Conservation (phyloP, 2,329 filamentous ascomycete genomes). For the Hymenoscyphus fraxineus region DNA sequence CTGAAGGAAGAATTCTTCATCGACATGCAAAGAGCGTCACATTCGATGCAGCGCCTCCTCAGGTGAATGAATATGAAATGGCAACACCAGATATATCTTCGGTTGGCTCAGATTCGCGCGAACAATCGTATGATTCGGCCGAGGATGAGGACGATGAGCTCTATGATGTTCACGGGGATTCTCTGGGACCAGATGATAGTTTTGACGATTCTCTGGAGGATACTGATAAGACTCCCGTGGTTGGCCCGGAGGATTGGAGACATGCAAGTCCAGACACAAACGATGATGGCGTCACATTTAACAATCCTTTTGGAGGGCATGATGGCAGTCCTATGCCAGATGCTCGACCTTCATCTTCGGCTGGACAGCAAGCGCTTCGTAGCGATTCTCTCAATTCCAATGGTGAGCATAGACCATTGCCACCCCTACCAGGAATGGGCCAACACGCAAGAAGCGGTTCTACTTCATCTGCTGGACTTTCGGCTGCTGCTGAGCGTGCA, state of each 20-base stretch:
- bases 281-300: constrained; percentile 34
- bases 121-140: constrained; percentile 87
- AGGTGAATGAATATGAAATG: constrained; percentile 98
- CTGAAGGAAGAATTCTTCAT: constrained; percentile 65
- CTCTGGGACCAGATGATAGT: constrained; percentile 68
- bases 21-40: constrained; percentile 95
- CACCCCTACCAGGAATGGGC: constrained; percentile 70
- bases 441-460: constrained; percentile 42
- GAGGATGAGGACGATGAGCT: constrained; percentile 70
- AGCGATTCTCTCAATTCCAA: constrained; percentile 75
- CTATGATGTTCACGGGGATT: constrained; percentile 48
- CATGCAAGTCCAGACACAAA: constrained; percentile 56
- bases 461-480: constrained; percentile 58
- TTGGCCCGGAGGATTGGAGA: constrained; percentile 95
- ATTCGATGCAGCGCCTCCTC: constrained; percentile 88
- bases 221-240: constrained; percentile 93
- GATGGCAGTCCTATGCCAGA: constrained; percentile 66
- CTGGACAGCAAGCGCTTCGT: constrained; percentile 53
- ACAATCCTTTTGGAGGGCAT: constrained; percentile 63
- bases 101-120: constrained; percentile 80
- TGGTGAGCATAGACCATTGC: constrained; percentile 77
- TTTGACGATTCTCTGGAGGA: constrained; percentile 95
- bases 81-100: constrained; percentile 95
- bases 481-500: constrained; percentile 69
- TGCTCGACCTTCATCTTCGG: constrained; percentile 28